These are phyloP conservation scores for Ambrosiella xylebori DNA, from an alignment of 2,329 filamentous ascomycete genomes.

Conservation along the genomic window DNA sequence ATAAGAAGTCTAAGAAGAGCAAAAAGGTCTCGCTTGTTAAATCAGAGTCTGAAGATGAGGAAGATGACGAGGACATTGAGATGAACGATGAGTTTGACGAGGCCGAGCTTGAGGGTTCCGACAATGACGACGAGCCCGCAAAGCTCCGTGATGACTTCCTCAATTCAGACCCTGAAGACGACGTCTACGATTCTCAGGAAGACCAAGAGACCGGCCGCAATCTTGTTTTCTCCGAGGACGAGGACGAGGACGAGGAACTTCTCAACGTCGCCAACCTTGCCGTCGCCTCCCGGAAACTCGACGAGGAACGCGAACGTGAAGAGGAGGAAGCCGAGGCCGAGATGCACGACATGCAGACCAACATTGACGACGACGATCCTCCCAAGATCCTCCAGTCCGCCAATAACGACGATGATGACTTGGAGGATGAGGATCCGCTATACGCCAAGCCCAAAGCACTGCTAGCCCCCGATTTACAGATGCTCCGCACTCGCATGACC, in stretches of 20 bases:
- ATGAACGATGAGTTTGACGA: slow-evolving; percentile 28
- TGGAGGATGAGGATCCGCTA: slow-evolving; percentile 42
- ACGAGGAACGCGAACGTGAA: slow-evolving; percentile 58
- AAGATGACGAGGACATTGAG: slow-evolving; percentile 22
- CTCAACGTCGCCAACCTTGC: slow-evolving; percentile 93
- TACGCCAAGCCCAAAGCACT: slow-evolving; percentile 42
- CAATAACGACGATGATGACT: slow-evolving; percentile 40
- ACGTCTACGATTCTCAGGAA: slow-evolving; percentile 57
- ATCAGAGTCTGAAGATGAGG: slow-evolving; percentile 22
- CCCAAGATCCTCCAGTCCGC: slow-evolving; percentile 40
- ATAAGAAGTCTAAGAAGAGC: slow-evolving; percentile 22
- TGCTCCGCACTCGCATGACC: slow-evolving; percentile 75
- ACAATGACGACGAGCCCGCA: slow-evolving; percentile 24
- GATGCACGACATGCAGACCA: slow-evolving; percentile 80
- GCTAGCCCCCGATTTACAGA: slow-evolving; percentile 75
- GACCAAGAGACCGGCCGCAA: slow-evolving; percentile 33
- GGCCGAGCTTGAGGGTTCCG: slow-evolving; percentile 26
- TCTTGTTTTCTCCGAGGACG: slow-evolving; percentile 88
- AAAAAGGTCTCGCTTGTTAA: slow-evolving; percentile 19
- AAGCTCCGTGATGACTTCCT: slow-evolving; percentile 42
- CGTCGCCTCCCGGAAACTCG: slow-evolving; percentile 71
- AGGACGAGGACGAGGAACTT: slow-evolving; percentile 76
- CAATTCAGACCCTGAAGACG: slow-evolving; percentile 20
- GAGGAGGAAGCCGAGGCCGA: slow-evolving; percentile 73
- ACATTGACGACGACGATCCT: slow-evolving; percentile 58